Conservation (phyloP, 1,284 basidiomycete genomes). For the Inonotus obliquus region DNA sequence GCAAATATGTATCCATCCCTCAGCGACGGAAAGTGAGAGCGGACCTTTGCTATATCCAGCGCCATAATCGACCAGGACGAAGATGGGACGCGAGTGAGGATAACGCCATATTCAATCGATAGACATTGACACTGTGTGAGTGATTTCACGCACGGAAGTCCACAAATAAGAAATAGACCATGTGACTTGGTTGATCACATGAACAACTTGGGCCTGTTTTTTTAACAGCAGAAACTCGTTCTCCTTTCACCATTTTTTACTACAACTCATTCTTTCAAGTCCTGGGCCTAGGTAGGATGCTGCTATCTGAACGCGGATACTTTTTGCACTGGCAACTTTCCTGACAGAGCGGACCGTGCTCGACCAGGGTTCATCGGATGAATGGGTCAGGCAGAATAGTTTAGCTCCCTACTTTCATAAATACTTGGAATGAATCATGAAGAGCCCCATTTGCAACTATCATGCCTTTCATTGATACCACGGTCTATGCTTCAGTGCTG, state of each 20-base stretch:
- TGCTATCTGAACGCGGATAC: too few species aligned
- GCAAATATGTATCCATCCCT: conserved; percentile 58
- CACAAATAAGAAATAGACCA: too few species aligned
- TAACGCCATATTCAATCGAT: background rate
- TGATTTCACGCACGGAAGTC: too few species aligned
- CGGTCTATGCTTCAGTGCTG: background rate
- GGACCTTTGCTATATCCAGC: conserved; percentile 49
- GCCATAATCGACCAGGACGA: background rate
- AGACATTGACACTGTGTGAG: too few species aligned
- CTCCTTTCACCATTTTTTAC: too few species aligned
- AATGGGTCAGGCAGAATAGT: background rate
- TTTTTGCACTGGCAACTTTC: too few species aligned
- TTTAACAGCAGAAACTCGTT: too few species aligned
- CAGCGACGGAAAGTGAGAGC: conserved; percentile 62
- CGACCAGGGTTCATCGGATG: background rate
- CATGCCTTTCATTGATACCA: background rate
- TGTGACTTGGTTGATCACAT: background rate
- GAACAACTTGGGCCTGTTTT: too few species aligned
- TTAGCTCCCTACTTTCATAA: background rate
- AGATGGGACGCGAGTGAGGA: background rate
- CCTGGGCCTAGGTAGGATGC: too few species aligned
- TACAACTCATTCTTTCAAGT: too few species aligned
- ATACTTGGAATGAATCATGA: too few species aligned
- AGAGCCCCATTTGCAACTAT: background rate
- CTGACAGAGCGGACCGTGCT: too few species aligned